Conservation (phyloP, 768 basidiomycete genomes). For the Neoboletus magnificus region DNA sequence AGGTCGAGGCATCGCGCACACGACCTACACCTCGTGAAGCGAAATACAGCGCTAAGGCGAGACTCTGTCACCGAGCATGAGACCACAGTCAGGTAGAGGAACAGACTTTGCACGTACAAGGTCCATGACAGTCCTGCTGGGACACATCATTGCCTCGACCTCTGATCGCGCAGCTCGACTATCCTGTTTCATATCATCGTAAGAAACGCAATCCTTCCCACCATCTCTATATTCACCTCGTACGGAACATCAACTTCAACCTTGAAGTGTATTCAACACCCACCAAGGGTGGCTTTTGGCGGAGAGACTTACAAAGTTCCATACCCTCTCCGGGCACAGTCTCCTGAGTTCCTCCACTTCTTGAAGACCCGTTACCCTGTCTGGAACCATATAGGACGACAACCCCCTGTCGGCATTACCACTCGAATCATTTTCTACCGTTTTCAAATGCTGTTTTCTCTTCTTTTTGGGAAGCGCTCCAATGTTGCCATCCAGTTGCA, state of each 20-base stretch:
- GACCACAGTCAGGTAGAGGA: neutral
- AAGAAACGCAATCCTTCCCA: neutral
- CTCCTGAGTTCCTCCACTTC: conserved; percentile 74
- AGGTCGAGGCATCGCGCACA: conserved; percentile 38
- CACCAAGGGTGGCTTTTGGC: neutral
- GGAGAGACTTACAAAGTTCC: conserved; percentile 74
- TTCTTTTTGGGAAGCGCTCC: conserved; percentile 45
- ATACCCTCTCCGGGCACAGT: conserved; percentile 74
- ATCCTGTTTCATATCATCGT: conserved; percentile 45
- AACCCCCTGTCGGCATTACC: conserved; percentile 11
- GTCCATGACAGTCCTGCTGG: conserved; percentile 85
- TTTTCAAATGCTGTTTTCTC: conserved; percentile 31
- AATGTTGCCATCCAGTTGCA: conserved; percentile 44
- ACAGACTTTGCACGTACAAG: conserved; percentile 50
- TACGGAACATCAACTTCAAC: conserved; percentile 86
- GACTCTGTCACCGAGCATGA: conserved; percentile 53
- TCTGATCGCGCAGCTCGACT: conserved; percentile 50
- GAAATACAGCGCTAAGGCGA: conserved; percentile 90
- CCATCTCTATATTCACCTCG: conserved; percentile 42
- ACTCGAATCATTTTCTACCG: neutral
- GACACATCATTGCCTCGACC: conserved; percentile 75
- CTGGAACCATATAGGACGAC: conserved; percentile 75
- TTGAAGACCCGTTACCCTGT: conserved; percentile 75
- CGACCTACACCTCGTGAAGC: conserved; percentile 79
- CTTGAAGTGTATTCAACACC: conserved; percentile 34